Evolutionary conservation across 495 filamentous ascomycete species (phyloP), one percentile per base, ranked within the genome.

Genomic region (Penicillium ochrochloron): DNA sequence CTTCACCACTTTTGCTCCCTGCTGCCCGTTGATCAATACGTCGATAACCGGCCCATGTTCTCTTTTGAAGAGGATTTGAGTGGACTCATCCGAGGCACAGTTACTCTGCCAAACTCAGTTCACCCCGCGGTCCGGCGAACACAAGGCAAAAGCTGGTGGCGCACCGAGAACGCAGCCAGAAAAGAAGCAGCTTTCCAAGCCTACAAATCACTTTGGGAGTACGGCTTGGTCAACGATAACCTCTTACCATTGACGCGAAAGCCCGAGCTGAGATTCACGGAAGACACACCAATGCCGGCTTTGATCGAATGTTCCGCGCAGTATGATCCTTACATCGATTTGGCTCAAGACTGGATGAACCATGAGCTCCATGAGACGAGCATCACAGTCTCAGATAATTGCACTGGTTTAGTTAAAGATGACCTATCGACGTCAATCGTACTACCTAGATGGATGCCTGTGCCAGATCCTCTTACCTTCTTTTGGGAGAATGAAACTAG

Each of bases 181-280:
- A 91, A 89, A 65, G 95, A 97, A 70, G 89, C 92, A 3, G 91
- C 93, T 0, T 95, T 97, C 58, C 84, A 92, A 68, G 91, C 93
- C 14, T 97, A 94, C 70, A 75, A 83, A 29, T 82, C 82, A 3
- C 81, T 99, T 0, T 87, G 93, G 69, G 62, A 85, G 37, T 88
- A 84, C 44, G 89, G 89, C 0, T 77, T 96, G 25, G 75, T 97
- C 23, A 92, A 93, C 56, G 85, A 96, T 46, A 86, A 96, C 65
- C 80, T 97, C 1, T 78, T 97, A 59, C 94, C 95, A 1, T 35
- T 76, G 56, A 73, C 68, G 1, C 60, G 69, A 12, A 75, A 71
- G 33, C 61, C 67, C 6, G 73, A 75, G 31, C 62, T 74, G 5
- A 56, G 52, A 2, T 48, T 59, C 15, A 55, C 60, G 4, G 61